Conservation (phyloP, 2,329 filamentous ascomycete species). For the Drechslerella stenobrocha region DNA sequence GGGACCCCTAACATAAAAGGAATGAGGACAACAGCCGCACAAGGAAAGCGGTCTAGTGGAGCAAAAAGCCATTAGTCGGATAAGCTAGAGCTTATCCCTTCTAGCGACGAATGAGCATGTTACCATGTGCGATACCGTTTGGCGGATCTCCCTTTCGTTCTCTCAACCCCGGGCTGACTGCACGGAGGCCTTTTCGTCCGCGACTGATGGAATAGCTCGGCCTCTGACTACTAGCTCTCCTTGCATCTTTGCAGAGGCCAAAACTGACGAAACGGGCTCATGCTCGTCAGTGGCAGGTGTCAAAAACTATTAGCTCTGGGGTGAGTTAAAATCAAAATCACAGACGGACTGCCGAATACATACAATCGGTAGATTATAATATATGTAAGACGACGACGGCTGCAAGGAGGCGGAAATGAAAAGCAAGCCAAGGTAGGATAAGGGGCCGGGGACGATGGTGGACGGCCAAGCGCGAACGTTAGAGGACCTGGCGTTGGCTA, state of each 20-base stretch:
- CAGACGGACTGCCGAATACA: conserved; percentile 1
- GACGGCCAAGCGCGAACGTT: not conserved
- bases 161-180: not conserved
- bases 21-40: conserved; percentile 48
- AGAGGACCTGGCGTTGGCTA: conserved; percentile 1
- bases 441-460: not conserved
- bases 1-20: conserved; percentile 41
- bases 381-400: not conserved
- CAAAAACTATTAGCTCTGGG: not conserved
- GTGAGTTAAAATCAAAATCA: not conserved
- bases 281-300: conserved; percentile 1
- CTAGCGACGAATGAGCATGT: conserved; percentile 34
- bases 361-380: not conserved
- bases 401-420: conserved; percentile 9
- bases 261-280: not conserved
- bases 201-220: not conserved
- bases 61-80: conserved; percentile 41
- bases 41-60: conserved; percentile 42
- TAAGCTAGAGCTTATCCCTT: conserved; percentile 48
- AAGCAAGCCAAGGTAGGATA: conserved; percentile 6
- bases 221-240: not conserved
- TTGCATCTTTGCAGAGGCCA: not conserved
- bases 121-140: conserved; percentile 4
- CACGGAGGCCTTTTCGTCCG: conserved; percentile 2
- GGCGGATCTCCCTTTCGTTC: conserved; percentile 1